phyloP scores from a whole-genome alignment of 352 stramenopile species.

The Saprolegnia diclina region DNA sequence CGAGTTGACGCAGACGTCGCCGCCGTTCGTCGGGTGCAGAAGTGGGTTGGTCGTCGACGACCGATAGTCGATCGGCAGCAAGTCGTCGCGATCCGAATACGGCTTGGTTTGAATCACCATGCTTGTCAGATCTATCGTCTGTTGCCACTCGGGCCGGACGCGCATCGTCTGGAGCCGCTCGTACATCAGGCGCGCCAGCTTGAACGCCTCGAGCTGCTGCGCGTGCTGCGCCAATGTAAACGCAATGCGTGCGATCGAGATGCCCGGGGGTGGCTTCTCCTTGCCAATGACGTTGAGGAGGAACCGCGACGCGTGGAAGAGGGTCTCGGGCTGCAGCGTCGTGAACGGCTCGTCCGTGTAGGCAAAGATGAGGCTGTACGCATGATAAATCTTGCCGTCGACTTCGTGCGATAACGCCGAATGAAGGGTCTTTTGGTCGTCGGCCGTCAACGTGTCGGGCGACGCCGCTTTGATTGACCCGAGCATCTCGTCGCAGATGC shows the following conservation, averaged over 20 bases:
- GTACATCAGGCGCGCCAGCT: constrained; percentile 89
- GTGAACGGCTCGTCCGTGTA: constrained; percentile 95
- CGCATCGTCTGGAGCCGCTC: constrained; percentile 90
- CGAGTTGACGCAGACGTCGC: constrained; percentile 90
- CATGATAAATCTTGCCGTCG: constrained; percentile 90
- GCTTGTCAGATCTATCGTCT: constrained; percentile 86
- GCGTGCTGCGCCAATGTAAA: constrained; percentile 93
- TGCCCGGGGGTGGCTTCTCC: constrained; percentile 51
- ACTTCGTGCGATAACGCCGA: constrained; percentile 57
- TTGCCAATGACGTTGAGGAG: constrained; percentile 87
- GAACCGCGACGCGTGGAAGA: constrained; percentile 91
- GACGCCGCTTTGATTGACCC: constrained; percentile 32
- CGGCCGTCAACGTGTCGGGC: constrained; percentile 10
- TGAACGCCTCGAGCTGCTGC: constrained; percentile 87
- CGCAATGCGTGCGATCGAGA: constrained; percentile 88
- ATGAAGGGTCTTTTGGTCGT: constrained; percentile 29
- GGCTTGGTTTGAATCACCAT: constrained; percentile 91
- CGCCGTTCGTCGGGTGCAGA: constrained; percentile 81
- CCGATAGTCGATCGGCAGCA: constrained; percentile 92
- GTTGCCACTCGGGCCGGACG: constrained; percentile 77
- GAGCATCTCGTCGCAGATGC: constrained; percentile 82
- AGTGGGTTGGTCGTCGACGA: constrained; percentile 91
- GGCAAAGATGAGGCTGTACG: constrained; percentile 87
- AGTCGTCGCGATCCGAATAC: constrained; percentile 88
- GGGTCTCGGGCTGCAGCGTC: constrained; percentile 81